Conservation (phyloP, 169 alveolate species). For the Cryptosporidium andersoni region DNA sequence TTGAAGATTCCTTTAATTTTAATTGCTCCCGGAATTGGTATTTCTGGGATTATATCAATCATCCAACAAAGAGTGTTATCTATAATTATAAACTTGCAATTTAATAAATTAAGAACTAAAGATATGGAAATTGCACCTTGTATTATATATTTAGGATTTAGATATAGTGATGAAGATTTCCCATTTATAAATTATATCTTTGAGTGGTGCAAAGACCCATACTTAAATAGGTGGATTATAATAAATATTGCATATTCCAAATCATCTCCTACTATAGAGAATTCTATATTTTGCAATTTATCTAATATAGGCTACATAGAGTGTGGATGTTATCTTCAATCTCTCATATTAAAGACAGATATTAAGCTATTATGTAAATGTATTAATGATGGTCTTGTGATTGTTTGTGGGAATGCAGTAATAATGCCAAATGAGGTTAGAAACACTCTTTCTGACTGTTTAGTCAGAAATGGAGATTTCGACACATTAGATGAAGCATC, state of each 20-base stretch:
- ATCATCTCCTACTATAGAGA: slow-evolving; percentile 22
- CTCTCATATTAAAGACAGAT: slow-evolving; percentile 13
- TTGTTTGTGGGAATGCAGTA: slow-evolving; percentile 67
- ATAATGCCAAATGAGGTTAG: slow-evolving; percentile 65
- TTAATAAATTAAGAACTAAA: not conserved
- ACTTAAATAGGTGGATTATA: not conserved
- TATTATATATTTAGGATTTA: slow-evolving; percentile 37
- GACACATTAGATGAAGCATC: slow-evolving; percentile 39
- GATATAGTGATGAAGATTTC: slow-evolving; percentile 42
- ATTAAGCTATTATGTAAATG: slow-evolving; percentile 11
- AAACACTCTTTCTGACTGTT: slow-evolving; percentile 36
- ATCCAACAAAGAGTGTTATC: slow-evolving; percentile 48
- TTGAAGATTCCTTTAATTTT: slow-evolving; percentile 39
- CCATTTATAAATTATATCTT: slow-evolving; percentile 43
- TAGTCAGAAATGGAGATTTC: slow-evolving; percentile 13
- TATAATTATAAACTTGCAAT: not conserved
- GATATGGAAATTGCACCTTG: not conserved
- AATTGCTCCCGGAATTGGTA: slow-evolving; percentile 54
- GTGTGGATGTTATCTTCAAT: slow-evolving; percentile 52
- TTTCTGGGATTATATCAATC: slow-evolving; percentile 59
- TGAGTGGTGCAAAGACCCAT: slow-evolving; percentile 5
- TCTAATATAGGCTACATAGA: slow-evolving; percentile 9
- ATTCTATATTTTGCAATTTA: slow-evolving; percentile 19
- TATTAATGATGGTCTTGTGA: slow-evolving; percentile 22
- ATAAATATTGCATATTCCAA: slow-evolving; percentile 57